A percentile compares a stretch with the other conserved stretches of the same genome.
phyloP scores from a whole-genome alignment of 345 rosid species.

The Boechera stricta region DNA sequence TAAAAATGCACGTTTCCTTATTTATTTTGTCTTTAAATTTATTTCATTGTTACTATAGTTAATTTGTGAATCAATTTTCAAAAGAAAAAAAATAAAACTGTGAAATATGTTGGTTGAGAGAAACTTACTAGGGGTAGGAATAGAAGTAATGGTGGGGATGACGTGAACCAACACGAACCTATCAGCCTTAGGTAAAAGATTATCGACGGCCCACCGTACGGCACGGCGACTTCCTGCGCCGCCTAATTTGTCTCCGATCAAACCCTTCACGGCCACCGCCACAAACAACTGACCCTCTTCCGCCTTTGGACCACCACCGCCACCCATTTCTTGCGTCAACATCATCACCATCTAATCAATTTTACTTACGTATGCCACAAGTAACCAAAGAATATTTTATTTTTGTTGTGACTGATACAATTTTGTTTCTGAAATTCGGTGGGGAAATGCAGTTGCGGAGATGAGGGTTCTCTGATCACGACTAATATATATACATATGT shows the following conservation, averaged over 20 bases:
- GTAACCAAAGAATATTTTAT: not conserved
- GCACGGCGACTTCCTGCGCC: slow-evolving; percentile 80
- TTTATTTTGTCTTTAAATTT: no score
- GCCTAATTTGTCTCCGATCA: slow-evolving; percentile 48
- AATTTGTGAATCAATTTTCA: no score
- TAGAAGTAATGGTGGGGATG: slow-evolving; percentile 62
- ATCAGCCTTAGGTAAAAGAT: slow-evolving; percentile 55
- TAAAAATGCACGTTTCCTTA: no score
- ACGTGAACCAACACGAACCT: slow-evolving; percentile 72
- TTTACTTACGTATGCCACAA: slow-evolving; percentile 14
- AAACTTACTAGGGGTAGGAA: slow-evolving; percentile 73
- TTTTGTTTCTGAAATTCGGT: slow-evolving; percentile 12
- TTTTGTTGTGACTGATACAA: slow-evolving; percentile 3
- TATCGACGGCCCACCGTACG: slow-evolving; percentile 76
- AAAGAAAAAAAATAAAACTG: no score
- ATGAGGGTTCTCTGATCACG: slow-evolving; percentile 12
- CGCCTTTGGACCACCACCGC: slow-evolving; percentile 27
- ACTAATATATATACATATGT: not conserved
- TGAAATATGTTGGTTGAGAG: no score
- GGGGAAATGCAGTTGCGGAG: slow-evolving; percentile 9
- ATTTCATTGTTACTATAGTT: no score
- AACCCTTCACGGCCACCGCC: slow-evolving; percentile 79
- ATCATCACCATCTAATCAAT: slow-evolving; percentile 36
- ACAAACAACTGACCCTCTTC: slow-evolving; percentile 48
- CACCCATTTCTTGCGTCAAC: slow-evolving; percentile 36